Conservation (phyloP, 768 basidiomycete species). For the Amanita inopinata region DNA sequence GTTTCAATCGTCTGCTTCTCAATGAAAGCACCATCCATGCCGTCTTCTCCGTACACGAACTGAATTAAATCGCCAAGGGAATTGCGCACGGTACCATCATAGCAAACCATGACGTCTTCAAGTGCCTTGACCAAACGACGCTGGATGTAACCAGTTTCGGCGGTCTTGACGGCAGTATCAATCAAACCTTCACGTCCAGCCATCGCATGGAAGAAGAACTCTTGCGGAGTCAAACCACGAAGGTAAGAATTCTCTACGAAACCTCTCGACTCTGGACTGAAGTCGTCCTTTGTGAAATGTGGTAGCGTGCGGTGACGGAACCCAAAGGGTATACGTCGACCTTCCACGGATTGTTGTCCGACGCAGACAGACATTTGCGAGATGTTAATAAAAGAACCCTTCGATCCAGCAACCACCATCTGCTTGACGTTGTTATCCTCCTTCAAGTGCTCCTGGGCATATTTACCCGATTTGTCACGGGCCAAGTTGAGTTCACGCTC, state of each 20-base stretch:
- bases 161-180: constrained; percentile 99
- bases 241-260: constrained; percentile 99
- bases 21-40: constrained; percentile 97
- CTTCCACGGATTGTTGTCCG: constrained; percentile 96
- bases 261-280: constrained; percentile 93
- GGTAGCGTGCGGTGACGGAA: constrained; percentile 95
- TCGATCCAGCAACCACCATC: constrained; percentile 99
- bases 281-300: constrained; percentile 98
- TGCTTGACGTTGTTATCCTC: constrained; percentile 99
- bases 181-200: constrained; percentile 98
- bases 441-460: constrained; percentile 95
- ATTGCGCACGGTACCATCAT: constrained; percentile 96
- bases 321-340: constrained; percentile 95
- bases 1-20: constrained; percentile 93
- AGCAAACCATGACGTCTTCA: constrained; percentile 95
- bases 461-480: constrained; percentile 91
- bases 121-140: constrained; percentile 95
- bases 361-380: constrained; percentile 99
- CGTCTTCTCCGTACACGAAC: constrained; percentile 96
- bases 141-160: constrained; percentile 98
- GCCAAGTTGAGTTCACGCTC: constrained; percentile 89
- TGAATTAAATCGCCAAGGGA: constrained; percentile 94
- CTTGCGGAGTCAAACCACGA: constrained; percentile 91
- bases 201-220: constrained; percentile 99
- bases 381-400: constrained; percentile 99